Evolutionary conservation across 73 alveolate genomes (phyloP).

Genomic region (Uronychia setigera): DNA sequence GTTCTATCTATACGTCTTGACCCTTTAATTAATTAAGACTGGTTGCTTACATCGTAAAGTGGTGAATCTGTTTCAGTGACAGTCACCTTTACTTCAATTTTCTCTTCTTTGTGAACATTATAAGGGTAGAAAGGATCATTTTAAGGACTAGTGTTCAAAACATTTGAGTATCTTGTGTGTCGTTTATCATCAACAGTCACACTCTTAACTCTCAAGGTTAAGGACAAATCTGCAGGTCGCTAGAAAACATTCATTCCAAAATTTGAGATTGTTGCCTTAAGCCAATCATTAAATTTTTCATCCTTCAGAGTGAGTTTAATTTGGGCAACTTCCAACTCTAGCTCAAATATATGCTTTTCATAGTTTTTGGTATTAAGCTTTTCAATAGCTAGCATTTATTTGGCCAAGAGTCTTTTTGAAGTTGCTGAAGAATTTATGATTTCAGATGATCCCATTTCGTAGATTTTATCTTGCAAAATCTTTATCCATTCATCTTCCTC

Average conservation of each 20-base stretch:
- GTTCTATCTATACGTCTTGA: not conserved
- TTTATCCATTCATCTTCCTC: constrained; percentile 3
- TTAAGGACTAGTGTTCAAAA: not conserved
- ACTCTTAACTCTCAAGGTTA: not conserved
- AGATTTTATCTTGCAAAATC: constrained; percentile 1
- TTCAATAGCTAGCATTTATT: not conserved
- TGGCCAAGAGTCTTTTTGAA: not conserved
- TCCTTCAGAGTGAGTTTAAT: not conserved
- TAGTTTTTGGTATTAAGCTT: not conserved
- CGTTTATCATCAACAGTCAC: not conserved
- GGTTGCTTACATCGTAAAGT: not conserved
- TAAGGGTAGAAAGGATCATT: not conserved
- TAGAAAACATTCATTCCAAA: not conserved
- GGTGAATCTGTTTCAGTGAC: not conserved
- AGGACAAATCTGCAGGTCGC: not conserved
- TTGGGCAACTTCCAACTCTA: not conserved
- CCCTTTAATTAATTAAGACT: not conserved
- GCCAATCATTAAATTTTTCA: not conserved
- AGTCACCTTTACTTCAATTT: too few relatives aligned
- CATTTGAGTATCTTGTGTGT: not conserved
- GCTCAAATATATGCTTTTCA: not conserved
- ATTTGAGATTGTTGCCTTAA: not conserved
- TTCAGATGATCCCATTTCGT: constrained; percentile 1
- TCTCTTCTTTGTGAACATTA: not conserved
- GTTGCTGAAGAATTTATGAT: too few relatives aligned